A percentile compares a stretch with the other conserved stretches of the same genome.
Evolutionary conservation across 2,329 filamentous ascomycete species (phyloP).

Genomic region (Verticillium longisporum): DNA sequence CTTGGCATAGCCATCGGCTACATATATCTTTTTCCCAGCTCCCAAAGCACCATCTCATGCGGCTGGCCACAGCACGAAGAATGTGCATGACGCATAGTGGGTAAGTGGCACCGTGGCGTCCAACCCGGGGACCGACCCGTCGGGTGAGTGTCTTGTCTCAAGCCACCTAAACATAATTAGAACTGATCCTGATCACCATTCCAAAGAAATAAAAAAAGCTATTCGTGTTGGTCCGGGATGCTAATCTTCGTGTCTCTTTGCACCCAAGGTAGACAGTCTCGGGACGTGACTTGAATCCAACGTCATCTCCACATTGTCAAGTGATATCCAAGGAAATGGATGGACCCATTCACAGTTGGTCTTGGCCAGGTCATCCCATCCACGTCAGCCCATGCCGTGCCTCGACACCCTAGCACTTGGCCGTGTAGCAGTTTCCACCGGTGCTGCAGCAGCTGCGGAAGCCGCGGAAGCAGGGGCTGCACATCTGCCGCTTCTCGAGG

Average conservation of each 20-base stretch:
- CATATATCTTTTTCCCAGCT: too few species aligned
- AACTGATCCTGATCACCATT: not conserved
- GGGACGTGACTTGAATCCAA: too few species aligned
- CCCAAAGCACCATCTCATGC: too few species aligned
- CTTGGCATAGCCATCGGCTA: too few species aligned
- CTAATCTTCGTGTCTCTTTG: not conserved
- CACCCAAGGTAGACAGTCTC: not conserved
- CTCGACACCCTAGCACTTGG: not conserved
- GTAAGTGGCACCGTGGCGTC: not conserved
- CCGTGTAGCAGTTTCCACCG: not conserved
- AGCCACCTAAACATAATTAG: not conserved
- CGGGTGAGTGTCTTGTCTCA: not conserved
- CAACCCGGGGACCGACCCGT: not conserved
- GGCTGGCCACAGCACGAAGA: not conserved
- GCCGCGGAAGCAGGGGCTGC: not conserved
- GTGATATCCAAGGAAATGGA: not conserved
- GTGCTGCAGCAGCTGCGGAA: not conserved
- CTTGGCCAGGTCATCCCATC: not conserved
- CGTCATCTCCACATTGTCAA: too few species aligned
- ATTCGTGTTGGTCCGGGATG: too few species aligned
- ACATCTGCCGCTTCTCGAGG: not conserved
- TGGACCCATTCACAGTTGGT: not conserved
- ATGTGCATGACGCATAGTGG: not conserved
- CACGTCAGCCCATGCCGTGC: not conserved
- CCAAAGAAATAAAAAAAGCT: too few species aligned